phyloP scores from a whole-genome alignment of 2,329 filamentous ascomycete species.

The Ophiostoma sp. region DNA sequence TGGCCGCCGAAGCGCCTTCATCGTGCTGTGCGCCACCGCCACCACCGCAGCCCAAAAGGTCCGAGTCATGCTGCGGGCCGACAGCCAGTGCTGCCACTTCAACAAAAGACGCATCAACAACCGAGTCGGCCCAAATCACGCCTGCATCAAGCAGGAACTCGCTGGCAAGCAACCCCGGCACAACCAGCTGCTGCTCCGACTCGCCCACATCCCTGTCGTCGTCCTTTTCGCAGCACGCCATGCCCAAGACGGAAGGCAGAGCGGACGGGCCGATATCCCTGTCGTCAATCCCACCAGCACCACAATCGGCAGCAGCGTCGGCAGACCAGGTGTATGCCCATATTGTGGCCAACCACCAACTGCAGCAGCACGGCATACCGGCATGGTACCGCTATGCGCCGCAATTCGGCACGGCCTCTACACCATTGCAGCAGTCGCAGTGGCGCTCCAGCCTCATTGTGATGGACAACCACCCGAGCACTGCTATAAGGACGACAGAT shows the following conservation, averaged over 20 bases:
- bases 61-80: slow-evolving; percentile 1
- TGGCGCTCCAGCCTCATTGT: slow-evolving; percentile 26
- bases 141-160: slow-evolving; percentile 27
- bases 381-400: slow-evolving; percentile 27
- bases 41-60: slow-evolving; percentile 13
- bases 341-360: slow-evolving; percentile 8
- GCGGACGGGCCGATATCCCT: not conserved
- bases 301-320: not conserved
- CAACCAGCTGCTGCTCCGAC: slow-evolving; percentile 15
- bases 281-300: slow-evolving; percentile 10
- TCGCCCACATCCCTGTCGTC: slow-evolving; percentile 22
- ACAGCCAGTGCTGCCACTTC: not conserved
- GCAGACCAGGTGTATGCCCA: slow-evolving; percentile 9
- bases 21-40: slow-evolving; percentile 25
- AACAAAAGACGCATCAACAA: not conserved
- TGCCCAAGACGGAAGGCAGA: slow-evolving; percentile 20
- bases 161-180: slow-evolving; percentile 16
- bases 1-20: not conserved
- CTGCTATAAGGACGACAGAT: not conserved
- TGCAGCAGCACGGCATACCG: slow-evolving; percentile 18
- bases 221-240: slow-evolving; percentile 16
- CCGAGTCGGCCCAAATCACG: slow-evolving; percentile 23
- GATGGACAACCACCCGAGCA: not conserved
- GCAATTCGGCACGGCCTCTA: slow-evolving; percentile 26
- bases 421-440: slow-evolving; percentile 28